A percentile compares a stretch with the other conserved stretches of the same genome.
Evolutionary conservation across 2,329 filamentous ascomycete genomes (phyloP).

Genomic region (Phaeophleospora eucalypticola): DNA sequence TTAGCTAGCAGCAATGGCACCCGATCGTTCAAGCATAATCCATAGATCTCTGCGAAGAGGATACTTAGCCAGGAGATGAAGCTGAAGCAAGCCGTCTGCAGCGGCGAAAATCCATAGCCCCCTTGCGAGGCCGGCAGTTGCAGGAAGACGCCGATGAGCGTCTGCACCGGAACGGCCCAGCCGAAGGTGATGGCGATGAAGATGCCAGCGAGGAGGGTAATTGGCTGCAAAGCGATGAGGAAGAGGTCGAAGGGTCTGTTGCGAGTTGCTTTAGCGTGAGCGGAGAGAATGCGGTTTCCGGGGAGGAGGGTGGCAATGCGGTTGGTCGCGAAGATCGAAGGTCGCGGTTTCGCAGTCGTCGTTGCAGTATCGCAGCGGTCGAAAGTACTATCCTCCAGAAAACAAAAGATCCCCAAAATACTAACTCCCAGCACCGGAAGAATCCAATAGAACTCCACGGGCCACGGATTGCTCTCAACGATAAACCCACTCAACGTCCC

Average conservation of each 20-base stretch:
- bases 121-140: constrained; percentile 35
- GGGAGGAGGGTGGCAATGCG: constrained; percentile 32
- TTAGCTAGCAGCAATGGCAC: constrained; percentile 36
- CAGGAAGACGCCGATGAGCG: constrained; percentile 33
- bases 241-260: constrained; percentile 23
- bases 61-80: constrained; percentile 43
- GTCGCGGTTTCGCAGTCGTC: background rate
- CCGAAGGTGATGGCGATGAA: constrained; percentile 38
- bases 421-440: constrained; percentile 1
- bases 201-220: constrained; percentile 37
- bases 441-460: constrained; percentile 7
- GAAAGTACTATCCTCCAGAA: background rate
- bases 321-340: background rate
- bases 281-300: constrained; percentile 16
- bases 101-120: constrained; percentile 42
- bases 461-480: constrained; percentile 2
- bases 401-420: background rate
- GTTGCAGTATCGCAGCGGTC: background rate
- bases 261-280: constrained; percentile 10
- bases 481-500: constrained; percentile 5
- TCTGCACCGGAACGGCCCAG: constrained; percentile 14
- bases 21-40: constrained; percentile 38
- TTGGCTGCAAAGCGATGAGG: constrained; percentile 33
- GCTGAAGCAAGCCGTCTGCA: constrained; percentile 39
- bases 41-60: constrained; percentile 35